Conservation (phyloP, 23 red algal species). For the Gracilariopsis chorda region DNA sequence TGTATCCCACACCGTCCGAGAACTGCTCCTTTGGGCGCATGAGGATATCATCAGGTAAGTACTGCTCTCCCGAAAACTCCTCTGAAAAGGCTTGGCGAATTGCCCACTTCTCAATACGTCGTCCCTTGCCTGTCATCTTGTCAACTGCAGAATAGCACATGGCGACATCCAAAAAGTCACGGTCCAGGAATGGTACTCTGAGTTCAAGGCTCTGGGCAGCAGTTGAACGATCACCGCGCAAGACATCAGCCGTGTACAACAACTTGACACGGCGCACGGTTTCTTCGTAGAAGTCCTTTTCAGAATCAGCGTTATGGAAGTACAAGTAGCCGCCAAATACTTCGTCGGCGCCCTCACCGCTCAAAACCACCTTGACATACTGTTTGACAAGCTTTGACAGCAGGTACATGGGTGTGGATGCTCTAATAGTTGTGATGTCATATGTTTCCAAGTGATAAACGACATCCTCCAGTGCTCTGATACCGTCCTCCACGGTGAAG, state of each 20-base stretch:
- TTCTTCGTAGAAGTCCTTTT: constrained; percentile 84
- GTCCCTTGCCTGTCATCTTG: constrained; percentile 64
- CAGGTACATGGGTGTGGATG: constrained; percentile 93
- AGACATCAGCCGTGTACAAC: constrained; percentile 88
- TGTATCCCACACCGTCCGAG: constrained; percentile 86
- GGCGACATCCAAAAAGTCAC: constrained; percentile 89
- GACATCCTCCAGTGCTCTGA: constrained; percentile 76
- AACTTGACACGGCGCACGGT: constrained; percentile 72
- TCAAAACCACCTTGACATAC: constrained; percentile 97
- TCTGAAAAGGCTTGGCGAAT: constrained; percentile 82
- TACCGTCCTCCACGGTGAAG: constrained; percentile 90
- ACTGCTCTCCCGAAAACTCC: constrained; percentile 56
- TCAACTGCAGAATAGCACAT: constrained; percentile 78
- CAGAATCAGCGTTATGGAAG: constrained; percentile 87
- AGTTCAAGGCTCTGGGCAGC: constrained; percentile 95
- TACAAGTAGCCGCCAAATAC: constrained; percentile 96
- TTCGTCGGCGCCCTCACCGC: constrained; percentile 97
- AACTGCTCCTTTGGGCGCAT: constrained; percentile 96
- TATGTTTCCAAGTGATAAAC: constrained; percentile 95
- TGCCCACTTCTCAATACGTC: constrained; percentile 75
- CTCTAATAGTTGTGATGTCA: constrained; percentile 87
- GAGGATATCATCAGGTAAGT: constrained; percentile 88
- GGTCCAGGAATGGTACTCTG: constrained; percentile 97
- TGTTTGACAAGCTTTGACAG: constrained; percentile 64
- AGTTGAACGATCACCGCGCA: constrained; percentile 91